Percentiles rank a stretch among this genome's conserved stretches.
Evolutionary conservation across 805 yeast genomes (phyloP).

Genomic region (Candida arabinofermentans): DNA sequence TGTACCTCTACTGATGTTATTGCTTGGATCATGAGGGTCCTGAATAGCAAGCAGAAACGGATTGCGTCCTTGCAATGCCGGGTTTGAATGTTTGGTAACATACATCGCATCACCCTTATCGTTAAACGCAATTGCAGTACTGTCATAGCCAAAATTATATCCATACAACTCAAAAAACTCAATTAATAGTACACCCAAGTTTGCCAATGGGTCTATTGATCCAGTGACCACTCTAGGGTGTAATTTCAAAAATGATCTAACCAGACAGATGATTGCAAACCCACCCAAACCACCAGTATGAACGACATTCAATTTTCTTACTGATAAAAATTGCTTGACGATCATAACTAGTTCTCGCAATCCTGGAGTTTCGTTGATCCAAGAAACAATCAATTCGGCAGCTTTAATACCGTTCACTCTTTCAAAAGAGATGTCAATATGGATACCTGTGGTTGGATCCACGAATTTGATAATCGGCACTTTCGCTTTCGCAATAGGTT

Average conservation of each 20-base stretch:
- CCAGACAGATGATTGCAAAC: slow-evolving; percentile 84
- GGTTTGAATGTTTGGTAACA: slow-evolving; percentile 45
- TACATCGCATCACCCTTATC: slow-evolving; percentile 54
- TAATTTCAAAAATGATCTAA: slow-evolving; percentile 67
- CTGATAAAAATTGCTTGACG: slow-evolving; percentile 78
- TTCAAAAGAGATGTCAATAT: slow-evolving; percentile 89
- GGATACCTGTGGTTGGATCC: slow-evolving; percentile 65
- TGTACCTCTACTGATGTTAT: slow-evolving; percentile 83
- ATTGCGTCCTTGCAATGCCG: slow-evolving; percentile 40
- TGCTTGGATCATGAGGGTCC: slow-evolving; percentile 82
- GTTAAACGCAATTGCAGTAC: slow-evolving; percentile 64
- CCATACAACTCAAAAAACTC: slow-evolving; percentile 95
- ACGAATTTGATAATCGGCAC: slow-evolving; percentile 93
- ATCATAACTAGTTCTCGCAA: slow-evolving; percentile 77
- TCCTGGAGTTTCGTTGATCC: slow-evolving; percentile 75
- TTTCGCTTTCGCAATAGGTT: slow-evolving; percentile 83
- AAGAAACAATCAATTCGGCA: slow-evolving; percentile 68
- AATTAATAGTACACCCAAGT: slow-evolving; percentile 79
- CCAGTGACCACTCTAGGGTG: slow-evolving; percentile 76
- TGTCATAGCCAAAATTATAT: slow-evolving; percentile 79
- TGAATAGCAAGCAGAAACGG: slow-evolving; percentile 71
- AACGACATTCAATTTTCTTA: slow-evolving; percentile 77
- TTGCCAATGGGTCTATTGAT: slow-evolving; percentile 63
- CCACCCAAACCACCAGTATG: slow-evolving; percentile 96
- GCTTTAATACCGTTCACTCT: slow-evolving; percentile 79